Conservation (phyloP, 1,139 yeast genomes). For the Diutina siamensis region DNA sequence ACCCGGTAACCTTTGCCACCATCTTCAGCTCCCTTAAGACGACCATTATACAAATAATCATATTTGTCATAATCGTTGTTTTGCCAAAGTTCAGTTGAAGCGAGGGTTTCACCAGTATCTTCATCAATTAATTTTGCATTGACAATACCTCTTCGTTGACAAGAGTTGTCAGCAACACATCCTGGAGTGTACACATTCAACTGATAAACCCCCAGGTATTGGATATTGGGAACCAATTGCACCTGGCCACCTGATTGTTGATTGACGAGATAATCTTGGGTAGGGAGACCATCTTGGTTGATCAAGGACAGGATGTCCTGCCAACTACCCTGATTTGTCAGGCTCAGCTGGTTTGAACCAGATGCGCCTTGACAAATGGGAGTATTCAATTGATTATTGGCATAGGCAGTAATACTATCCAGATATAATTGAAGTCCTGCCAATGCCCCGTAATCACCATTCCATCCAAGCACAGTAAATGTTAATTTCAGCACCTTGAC, state of each 20-base stretch:
- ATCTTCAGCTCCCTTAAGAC: conserved; percentile 35
- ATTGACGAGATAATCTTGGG: conserved; percentile 22
- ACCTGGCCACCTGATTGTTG: conserved; percentile 30
- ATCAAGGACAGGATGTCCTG: conserved; percentile 17
- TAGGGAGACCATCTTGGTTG: conserved; percentile 9
- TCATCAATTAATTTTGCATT: conserved; percentile 52
- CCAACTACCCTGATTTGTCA: conserved; percentile 18
- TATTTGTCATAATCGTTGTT: conserved; percentile 72
- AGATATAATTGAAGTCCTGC: conserved; percentile 68
- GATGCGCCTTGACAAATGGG: conserved; percentile 40
- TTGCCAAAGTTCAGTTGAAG: conserved; percentile 47
- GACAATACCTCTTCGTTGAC: conserved; percentile 62
- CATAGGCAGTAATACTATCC: conserved; percentile 48
- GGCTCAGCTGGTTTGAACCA: conserved; percentile 15
- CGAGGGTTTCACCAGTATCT: conserved; percentile 32
- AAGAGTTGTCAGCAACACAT: conserved; percentile 58
- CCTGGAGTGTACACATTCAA: conserved; percentile 79
- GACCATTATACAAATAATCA: conserved; percentile 67
- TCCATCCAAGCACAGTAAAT: conserved; percentile 57
- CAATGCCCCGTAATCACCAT: conserved; percentile 59
- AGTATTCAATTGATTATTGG: conserved; percentile 62
- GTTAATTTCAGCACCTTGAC: conserved; percentile 53
- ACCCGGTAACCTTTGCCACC: neutral
- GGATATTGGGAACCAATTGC: conserved; percentile 56
- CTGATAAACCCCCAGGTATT: conserved; percentile 66